Conservation (phyloP, 202 grass and related monocot species). For the Elaeis oleifera region DNA sequence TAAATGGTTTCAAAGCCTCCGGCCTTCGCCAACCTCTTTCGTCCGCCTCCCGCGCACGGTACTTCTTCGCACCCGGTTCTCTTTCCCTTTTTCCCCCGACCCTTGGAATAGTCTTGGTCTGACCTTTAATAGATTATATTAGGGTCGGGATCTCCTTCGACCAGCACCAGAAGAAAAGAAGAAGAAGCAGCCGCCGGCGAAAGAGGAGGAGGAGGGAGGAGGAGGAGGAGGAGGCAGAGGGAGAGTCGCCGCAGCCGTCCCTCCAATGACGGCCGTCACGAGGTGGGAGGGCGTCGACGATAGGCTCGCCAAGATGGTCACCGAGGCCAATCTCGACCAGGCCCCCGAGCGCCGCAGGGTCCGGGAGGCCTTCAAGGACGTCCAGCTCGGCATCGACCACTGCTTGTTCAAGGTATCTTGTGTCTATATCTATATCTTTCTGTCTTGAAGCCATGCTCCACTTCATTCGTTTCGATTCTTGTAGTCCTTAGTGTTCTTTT, state of each 20-base stretch:
- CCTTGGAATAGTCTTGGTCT: background rate
- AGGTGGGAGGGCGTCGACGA: constrained; percentile 70
- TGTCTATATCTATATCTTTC: background rate
- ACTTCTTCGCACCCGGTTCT: no score
- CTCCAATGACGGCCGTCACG: constrained; percentile 14
- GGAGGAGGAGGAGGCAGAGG: background rate
- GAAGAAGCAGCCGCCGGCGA: no score
- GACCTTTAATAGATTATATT: background rate
- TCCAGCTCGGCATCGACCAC: constrained; percentile 75
- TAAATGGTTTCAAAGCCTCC: no score
- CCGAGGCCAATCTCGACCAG: constrained; percentile 59
- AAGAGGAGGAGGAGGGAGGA: constrained; percentile 10
- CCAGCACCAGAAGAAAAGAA: background rate
- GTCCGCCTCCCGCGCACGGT: no score
- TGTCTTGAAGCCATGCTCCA: background rate
- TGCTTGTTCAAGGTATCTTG: constrained; percentile 72
- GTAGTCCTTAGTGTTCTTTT: no score
- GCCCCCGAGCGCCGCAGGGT: constrained; percentile 64
- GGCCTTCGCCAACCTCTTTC: no score
- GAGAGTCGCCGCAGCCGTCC: constrained; percentile 5
- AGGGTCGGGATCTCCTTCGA: background rate
- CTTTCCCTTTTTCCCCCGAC: background rate
- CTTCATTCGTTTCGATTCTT: no score
- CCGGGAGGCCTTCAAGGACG: constrained; percentile 70
- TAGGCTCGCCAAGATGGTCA: constrained; percentile 45